phyloP scores from a whole-genome alignment of 169 alveolate species.

The Theileria annulata region DNA sequence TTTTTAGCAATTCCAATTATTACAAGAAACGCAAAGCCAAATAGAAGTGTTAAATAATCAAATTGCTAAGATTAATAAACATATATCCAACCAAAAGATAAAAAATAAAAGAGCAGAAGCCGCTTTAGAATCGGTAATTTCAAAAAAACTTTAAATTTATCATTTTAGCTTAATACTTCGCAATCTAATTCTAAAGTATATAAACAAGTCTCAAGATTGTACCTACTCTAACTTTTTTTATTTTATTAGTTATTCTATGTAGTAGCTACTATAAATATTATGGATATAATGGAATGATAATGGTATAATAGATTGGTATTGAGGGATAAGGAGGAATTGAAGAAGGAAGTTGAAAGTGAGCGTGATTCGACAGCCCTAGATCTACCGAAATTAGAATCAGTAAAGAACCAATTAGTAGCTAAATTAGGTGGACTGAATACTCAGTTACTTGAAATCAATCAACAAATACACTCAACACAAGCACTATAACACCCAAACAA shows the following conservation, averaged over 20 bases:
- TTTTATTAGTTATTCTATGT: too few relatives aligned
- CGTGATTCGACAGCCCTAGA: slow-evolving; percentile 17
- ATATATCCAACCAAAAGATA: slow-evolving; percentile 28
- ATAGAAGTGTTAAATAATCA: slow-evolving; percentile 64
- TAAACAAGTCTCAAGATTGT: slow-evolving; percentile 67
- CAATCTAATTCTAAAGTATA: slow-evolving; percentile 38
- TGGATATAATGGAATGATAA: too few relatives aligned
- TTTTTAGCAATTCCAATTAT: slow-evolving; percentile 60
- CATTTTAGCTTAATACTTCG: slow-evolving; percentile 34
- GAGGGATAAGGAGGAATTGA: slow-evolving; percentile 38
- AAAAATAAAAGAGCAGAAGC: slow-evolving; percentile 55
- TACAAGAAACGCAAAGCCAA: slow-evolving; percentile 64
- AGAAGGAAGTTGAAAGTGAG: slow-evolving; percentile 31
- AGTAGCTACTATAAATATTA: too few relatives aligned
- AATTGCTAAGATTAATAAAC: slow-evolving; percentile 41
- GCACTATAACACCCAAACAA: slow-evolving; percentile 1
- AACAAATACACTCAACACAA: slow-evolving; percentile 40
- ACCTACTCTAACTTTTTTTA: background rate
- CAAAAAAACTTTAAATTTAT: background rate
- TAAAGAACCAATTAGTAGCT: slow-evolving; percentile 58
- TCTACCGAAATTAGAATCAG: slow-evolving; percentile 53
- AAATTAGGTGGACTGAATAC: slow-evolving; percentile 59
- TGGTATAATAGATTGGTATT: slow-evolving; percentile 23
- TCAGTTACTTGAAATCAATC: slow-evolving; percentile 54
- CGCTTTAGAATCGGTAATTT: slow-evolving; percentile 60